Percentiles rank a stretch among this genome's conserved stretches.
Conservation (phyloP, 2,329 filamentous ascomycete genomes). For the Exserohilum turcica region DNA sequence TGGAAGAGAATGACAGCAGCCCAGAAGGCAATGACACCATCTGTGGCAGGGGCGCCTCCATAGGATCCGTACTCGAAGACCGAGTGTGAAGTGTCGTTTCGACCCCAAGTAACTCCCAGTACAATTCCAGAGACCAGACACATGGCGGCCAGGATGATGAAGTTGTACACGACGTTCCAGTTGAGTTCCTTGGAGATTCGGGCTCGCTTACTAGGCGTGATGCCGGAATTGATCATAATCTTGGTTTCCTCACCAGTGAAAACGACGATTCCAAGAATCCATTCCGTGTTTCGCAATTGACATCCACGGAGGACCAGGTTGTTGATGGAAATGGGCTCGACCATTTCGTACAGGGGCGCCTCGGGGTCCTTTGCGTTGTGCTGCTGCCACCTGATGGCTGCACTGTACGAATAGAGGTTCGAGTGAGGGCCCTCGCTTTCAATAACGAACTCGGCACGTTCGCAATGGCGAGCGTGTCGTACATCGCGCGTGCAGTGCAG, state of each 20-base stretch:
- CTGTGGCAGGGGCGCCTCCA: slow-evolving; percentile 72
- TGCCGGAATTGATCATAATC: slow-evolving; percentile 98
- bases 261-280: slow-evolving; percentile 88
- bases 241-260: slow-evolving; percentile 97
- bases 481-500: slow-evolving; percentile 82
- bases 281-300: slow-evolving; percentile 93
- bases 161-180: slow-evolving; percentile 97
- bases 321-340: slow-evolving; percentile 91
- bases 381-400: slow-evolving; percentile 85
- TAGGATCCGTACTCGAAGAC: slow-evolving; percentile 88
- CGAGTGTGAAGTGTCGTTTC: slow-evolving; percentile 72
- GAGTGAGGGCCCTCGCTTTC: slow-evolving; percentile 91
- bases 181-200: slow-evolving; percentile 92
- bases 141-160: slow-evolving; percentile 85
- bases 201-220: slow-evolving; percentile 91
- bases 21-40: slow-evolving; percentile 97
- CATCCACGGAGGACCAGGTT: slow-evolving; percentile 93
- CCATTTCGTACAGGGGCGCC: slow-evolving; percentile 73
- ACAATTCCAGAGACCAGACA: slow-evolving; percentile 85
- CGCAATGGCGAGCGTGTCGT: slow-evolving; percentile 89
- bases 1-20: slow-evolving; percentile 93
- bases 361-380: slow-evolving; percentile 66
- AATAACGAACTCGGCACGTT: slow-evolving; percentile 82
- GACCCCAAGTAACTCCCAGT: slow-evolving; percentile 80
- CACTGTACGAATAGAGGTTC: slow-evolving; percentile 95